Evolutionary conservation across 1,139 yeast species (phyloP).

Genomic region (Blastobotrys raffinosifermentans): DNA sequence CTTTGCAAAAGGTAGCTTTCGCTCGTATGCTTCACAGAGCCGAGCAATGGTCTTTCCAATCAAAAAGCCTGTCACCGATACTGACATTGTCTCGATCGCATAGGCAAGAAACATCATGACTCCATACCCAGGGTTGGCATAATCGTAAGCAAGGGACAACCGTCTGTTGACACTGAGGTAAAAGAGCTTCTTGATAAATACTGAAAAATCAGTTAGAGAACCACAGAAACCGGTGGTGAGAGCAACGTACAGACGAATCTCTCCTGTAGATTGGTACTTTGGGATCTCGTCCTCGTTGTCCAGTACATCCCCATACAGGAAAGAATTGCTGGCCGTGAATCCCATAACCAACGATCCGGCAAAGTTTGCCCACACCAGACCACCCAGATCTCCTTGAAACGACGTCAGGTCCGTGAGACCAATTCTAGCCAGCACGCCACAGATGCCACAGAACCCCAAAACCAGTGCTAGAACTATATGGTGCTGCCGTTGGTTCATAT

Average conservation of each 20-base stretch:
- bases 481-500: no score
- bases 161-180: slow-evolving; percentile 45
- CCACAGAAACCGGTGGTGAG: slow-evolving; percentile 86
- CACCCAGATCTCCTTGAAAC: slow-evolving; percentile 35
- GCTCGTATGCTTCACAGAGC: background rate
- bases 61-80: slow-evolving; percentile 40
- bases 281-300: slow-evolving; percentile 15
- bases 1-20: background rate
- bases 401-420: slow-evolving; percentile 28
- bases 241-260: slow-evolving; percentile 51
- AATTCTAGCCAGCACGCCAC: slow-evolving; percentile 29
- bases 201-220: slow-evolving; percentile 73
- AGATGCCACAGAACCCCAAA: slow-evolving; percentile 29
- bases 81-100: slow-evolving; percentile 33
- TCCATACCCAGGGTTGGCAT: slow-evolving; percentile 72
- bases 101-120: slow-evolving; percentile 43
- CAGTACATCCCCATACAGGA: slow-evolving; percentile 29
- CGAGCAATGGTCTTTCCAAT: slow-evolving; percentile 32
- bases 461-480: no score
- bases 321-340: slow-evolving; percentile 21
- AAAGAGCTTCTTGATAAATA: slow-evolving; percentile 61
- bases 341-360: slow-evolving; percentile 74
- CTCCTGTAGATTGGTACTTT: slow-evolving; percentile 35
- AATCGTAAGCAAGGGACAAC: slow-evolving; percentile 27
- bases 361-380: slow-evolving; percentile 76